Evolutionary conservation across 371 early-diverging fungal species (phyloP).

Genomic region (Mucor mucedo): DNA sequence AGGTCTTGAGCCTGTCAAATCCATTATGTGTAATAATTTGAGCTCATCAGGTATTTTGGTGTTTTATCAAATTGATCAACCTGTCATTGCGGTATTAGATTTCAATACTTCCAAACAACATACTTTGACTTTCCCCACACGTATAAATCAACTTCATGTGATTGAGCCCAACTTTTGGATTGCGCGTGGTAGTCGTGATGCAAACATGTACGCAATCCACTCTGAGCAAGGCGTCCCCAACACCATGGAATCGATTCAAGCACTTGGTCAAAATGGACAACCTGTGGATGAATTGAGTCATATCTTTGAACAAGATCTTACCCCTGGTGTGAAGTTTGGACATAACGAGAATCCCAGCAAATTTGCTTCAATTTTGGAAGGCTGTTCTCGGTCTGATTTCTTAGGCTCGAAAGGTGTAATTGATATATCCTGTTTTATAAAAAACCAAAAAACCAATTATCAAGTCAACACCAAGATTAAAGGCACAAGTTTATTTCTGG

Average conservation of each 20-base stretch:
- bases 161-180: slow-evolving; percentile 62
- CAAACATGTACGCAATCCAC: slow-evolving; percentile 47
- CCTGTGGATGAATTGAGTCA: slow-evolving; percentile 31
- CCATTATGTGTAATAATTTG: slow-evolving; percentile 60
- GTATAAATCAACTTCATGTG: slow-evolving; percentile 55
- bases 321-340: slow-evolving; percentile 28
- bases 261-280: slow-evolving; percentile 46
- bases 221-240: slow-evolving; percentile 32
- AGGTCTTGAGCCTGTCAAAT: slow-evolving; percentile 61
- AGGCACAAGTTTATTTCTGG: slow-evolving; percentile 53
- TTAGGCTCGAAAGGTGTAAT: slow-evolving; percentile 17
- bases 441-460: slow-evolving; percentile 8
- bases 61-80: slow-evolving; percentile 67
- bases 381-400: slow-evolving; percentile 39
- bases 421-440: slow-evolving; percentile 33
- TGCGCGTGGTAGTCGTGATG: slow-evolving; percentile 60
- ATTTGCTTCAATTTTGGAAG: slow-evolving; percentile 38
- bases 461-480: slow-evolving; percentile 37
- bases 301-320: slow-evolving; percentile 34
- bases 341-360: slow-evolving; percentile 24
- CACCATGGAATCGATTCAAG: slow-evolving; percentile 42
- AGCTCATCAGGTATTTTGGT: slow-evolving; percentile 52
- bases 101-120: slow-evolving; percentile 63
- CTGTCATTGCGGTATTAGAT: slow-evolving; percentile 64
- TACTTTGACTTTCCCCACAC: slow-evolving; percentile 51